Evolutionary conservation across 371 early-diverging fungal species (phyloP), one percentile per base, ranked within the genome.

Genomic region (Mucor lusitanicus): DNA sequence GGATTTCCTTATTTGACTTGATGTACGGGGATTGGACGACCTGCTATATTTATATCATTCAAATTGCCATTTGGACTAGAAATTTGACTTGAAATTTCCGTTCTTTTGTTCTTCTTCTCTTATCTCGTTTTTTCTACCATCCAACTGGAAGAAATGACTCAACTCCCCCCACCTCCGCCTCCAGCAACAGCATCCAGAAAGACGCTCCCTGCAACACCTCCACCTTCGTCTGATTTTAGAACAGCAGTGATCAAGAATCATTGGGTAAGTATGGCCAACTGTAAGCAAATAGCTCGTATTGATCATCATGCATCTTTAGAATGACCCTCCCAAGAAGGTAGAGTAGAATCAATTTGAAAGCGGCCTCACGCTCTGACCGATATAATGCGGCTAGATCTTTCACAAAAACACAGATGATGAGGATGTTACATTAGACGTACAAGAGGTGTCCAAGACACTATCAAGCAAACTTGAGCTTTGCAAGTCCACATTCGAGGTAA

Each of bases 321-420:
- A 84, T 67, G 84, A 84, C 28, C 82, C 82, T 3, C 82, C 84
- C 23, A 81, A 72, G 35, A 73, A 78, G 75, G 84, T 80, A 79
- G 76, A 40, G 17, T 71, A 53, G 3, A 9, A 5, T 23, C 13
- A 13, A 53, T 0, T 13, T 15, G 17, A 1, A 40, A 40, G 40
- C n/a, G n/a, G n/a, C 17, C 4, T 17, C 40, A 40, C 6, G 0
- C 5, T 17, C 75, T 77, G 73, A 50, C 19, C 21, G 15, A 27
- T 27, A 61, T 8, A 3, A 40, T 30, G 40, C 5, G 40, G 5
- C 8, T 54, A 70, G 65, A 65, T 71, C 30, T 71, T 66, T 44
- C 53, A 30, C 12, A 57, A 69, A 32, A 40, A 23, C 11, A 12
- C 42, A 53, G 58, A 37, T 12, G 60, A 71, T 6, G 50, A 58